Evolutionary conservation across 768 basidiomycete genomes (phyloP).

Genomic region (Clitopilus passeckerianus): DNA sequence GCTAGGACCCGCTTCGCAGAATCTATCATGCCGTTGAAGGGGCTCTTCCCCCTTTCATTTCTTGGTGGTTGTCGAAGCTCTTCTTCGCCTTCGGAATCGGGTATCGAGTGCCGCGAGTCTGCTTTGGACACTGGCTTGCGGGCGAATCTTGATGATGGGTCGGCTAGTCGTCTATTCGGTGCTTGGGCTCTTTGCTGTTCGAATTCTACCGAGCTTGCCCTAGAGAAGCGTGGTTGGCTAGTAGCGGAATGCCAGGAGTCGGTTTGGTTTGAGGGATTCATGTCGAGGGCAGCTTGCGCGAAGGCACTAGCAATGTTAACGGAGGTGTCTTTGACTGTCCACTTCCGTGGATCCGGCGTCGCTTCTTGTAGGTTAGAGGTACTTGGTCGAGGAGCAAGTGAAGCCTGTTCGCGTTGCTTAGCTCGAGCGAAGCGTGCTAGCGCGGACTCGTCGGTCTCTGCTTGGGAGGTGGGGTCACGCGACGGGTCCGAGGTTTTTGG

Average conservation of each 20-base stretch:
- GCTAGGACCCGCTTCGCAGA: slow-evolving; percentile 46
- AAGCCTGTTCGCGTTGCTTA: slow-evolving; percentile 37
- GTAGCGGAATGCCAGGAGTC: slow-evolving; percentile 62
- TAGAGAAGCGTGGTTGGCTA: slow-evolving; percentile 53
- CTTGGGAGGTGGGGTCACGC: slow-evolving; percentile 24
- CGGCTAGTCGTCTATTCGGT: slow-evolving; percentile 50
- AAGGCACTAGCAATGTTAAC: slow-evolving; percentile 86
- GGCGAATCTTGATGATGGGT: slow-evolving; percentile 42
- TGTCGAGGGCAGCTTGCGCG: slow-evolving; percentile 57
- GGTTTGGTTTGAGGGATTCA: slow-evolving; percentile 42
- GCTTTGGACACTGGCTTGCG: slow-evolving; percentile 52
- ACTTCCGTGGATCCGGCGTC: slow-evolving; percentile 61
- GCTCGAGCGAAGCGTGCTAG: slow-evolving; percentile 37
- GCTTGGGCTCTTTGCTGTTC: slow-evolving; percentile 55
- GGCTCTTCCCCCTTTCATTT: slow-evolving; percentile 57
- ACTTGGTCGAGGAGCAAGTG: slow-evolving; percentile 22
- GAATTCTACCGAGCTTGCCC: slow-evolving; percentile 75
- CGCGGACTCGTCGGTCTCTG: slow-evolving; percentile 35
- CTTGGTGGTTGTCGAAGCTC: slow-evolving; percentile 19
- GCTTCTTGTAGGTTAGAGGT: slow-evolving; percentile 29
- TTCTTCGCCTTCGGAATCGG: slow-evolving; percentile 67
- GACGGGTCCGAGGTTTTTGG: slow-evolving; percentile 42
- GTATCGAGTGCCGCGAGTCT: slow-evolving; percentile 49
- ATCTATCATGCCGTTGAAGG: slow-evolving; percentile 58
- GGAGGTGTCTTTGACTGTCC: slow-evolving; percentile 76